Base-by-base conservation (phyloP, 1,284 basidiomycete species). In the Pulveroboletus sp. region DNA sequence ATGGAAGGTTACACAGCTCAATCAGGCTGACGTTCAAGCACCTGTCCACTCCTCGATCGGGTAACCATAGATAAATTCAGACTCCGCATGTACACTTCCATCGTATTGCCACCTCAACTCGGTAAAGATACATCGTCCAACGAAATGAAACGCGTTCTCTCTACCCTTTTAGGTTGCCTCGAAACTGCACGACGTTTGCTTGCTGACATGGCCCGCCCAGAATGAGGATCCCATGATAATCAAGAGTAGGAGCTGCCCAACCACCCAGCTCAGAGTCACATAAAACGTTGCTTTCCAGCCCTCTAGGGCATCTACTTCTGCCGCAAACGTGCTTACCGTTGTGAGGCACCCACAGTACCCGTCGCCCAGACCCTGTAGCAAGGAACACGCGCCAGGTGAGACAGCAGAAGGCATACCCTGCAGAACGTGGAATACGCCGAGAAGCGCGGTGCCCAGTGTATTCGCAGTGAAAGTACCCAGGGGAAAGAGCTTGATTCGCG, bases 321-420 rank as follows among this genome's bases (percentile, higher is more conserved):
- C 86, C 3, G 86, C 89, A 69, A 98, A 96, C 13, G 95, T 99
- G 73, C 91, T 95, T 59, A 99, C 82, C 0, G 97, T 99, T 6
- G 89, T 95, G 61, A 99, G 76, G 73, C 93, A 95, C 10, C 95
- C 97, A 68, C 95, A 98, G 68, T 95, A 98, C 4, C 97, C 97
- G 66, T 98, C 91, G 36, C 81, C 78, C 32, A 99, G 74, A 1
- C 91, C 93, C 67, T 90, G 86, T 47, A 96, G 71, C 19, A 91
- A 76, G 40, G 82, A 80, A 66, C 94, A 97, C 43, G 81, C 77
- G 57, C 77, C 74, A 37, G 71, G 67, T 4, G 80, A 80, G 19
- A 78, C 73, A 2, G 79, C 73, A 3, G 79, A 59, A 13, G 67
- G 62, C 4, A 80, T 71, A 56, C 83, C 82, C 68, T 93, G 89